phyloP scores from a whole-genome alignment of 2,329 filamentous ascomycete species.

The Colletotrichum tabaci region DNA sequence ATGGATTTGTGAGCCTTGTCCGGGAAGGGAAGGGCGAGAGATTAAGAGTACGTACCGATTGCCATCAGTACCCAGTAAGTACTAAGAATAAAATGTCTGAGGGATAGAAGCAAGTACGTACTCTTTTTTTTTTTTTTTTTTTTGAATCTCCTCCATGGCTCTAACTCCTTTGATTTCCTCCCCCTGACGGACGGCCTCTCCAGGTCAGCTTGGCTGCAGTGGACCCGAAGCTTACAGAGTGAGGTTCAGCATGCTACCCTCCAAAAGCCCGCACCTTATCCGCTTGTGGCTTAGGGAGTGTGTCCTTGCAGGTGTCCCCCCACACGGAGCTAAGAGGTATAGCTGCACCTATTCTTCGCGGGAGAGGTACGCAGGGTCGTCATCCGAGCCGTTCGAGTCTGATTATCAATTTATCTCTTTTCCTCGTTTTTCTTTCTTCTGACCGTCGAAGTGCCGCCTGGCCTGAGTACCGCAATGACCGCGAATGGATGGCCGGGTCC shows the following conservation, averaged over 20 bases:
- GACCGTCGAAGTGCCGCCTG: not conserved
- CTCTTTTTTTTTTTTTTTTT: not conserved
- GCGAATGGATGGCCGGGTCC: slow-evolving; percentile 8
- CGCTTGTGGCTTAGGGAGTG: slow-evolving; percentile 18
- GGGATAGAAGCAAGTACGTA: slow-evolving; percentile 1
- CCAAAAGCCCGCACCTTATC: slow-evolving; percentile 13
- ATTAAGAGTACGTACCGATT: too few species aligned
- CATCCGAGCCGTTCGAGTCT: not conserved
- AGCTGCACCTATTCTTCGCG: not conserved
- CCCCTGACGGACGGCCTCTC: slow-evolving; percentile 7
- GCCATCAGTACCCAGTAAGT: not conserved
- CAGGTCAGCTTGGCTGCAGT: slow-evolving; percentile 23
- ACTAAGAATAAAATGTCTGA: not conserved
- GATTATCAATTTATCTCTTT: too few species aligned
- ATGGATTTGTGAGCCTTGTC: not conserved
- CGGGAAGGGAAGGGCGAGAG: not conserved
- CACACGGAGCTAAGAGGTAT: not conserved
- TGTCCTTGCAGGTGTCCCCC: not conserved
- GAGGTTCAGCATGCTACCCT: slow-evolving; percentile 16
- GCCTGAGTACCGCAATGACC: slow-evolving; percentile 12
- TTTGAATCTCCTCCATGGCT: not conserved
- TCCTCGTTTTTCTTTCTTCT: not conserved
- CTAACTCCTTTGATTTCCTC: not conserved
- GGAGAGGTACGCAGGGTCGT: not conserved
- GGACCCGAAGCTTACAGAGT: slow-evolving; percentile 30